These are phyloP conservation scores for Mycena galopus DNA, from an alignment of 768 basidiomycete genomes.

Conservation along the genomic window DNA sequence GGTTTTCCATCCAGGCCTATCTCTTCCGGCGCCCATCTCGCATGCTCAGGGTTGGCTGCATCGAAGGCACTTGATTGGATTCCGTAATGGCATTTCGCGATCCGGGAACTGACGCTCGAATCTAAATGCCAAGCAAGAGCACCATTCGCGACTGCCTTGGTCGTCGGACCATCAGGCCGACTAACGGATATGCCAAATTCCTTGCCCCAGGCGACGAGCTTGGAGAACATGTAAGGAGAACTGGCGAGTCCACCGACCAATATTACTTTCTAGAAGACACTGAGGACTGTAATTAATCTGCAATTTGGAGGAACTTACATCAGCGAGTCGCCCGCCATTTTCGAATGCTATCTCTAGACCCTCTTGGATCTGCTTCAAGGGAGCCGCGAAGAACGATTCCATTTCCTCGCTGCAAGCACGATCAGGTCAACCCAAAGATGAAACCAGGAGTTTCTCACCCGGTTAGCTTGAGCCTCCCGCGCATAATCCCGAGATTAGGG, in stretches of 20 bases:
- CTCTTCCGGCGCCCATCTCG: not conserved
- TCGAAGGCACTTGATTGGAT: slow-evolving; percentile 17
- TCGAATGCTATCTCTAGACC: slow-evolving; percentile 39
- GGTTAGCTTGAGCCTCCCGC: slow-evolving; percentile 37
- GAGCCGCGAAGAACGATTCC: slow-evolving; percentile 33
- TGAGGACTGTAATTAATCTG: not conserved
- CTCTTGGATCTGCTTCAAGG: slow-evolving; percentile 32
- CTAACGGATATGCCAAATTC: slow-evolving; percentile 35
- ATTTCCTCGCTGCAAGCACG: slow-evolving; percentile 30
- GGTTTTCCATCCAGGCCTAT: slow-evolving; percentile 2
- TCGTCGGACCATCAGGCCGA: slow-evolving; percentile 41
- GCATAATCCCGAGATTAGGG: slow-evolving; percentile 32
- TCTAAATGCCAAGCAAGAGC: slow-evolving; percentile 46
- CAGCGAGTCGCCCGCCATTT: slow-evolving; percentile 34
- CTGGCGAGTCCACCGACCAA: slow-evolving; percentile 47
- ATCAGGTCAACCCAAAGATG: not conserved
- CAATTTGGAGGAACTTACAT: slow-evolving; percentile 17
- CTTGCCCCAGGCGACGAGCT: slow-evolving; percentile 40
- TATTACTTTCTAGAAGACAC: slow-evolving; percentile 41
- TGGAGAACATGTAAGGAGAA: slow-evolving; percentile 43
- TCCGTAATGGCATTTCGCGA: slow-evolving; percentile 46
- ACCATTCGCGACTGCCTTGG: slow-evolving; percentile 47
- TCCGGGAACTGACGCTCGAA: slow-evolving; percentile 39
- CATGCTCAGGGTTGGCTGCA: slow-evolving; percentile 26
- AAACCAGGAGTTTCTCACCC: slow-evolving; percentile 14